A percentile compares a stretch with the other conserved stretches of the same genome.
These are phyloP conservation scores for Hanseniaspora hatyaiensis DNA, from an alignment of 805 yeast species.

Conservation along the genomic window DNA sequence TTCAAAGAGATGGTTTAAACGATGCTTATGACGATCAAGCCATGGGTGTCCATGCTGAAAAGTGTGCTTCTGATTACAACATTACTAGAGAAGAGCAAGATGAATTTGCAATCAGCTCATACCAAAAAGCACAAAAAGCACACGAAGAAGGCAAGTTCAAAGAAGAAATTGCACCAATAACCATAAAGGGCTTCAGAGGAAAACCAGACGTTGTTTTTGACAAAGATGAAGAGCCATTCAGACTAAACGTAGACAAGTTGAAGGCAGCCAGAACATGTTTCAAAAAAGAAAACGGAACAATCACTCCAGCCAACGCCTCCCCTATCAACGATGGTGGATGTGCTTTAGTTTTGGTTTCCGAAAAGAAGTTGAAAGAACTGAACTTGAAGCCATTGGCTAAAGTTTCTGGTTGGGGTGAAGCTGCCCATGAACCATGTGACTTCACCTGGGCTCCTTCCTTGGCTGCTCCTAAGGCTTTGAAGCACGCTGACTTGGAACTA, in stretches of 20 bases:
- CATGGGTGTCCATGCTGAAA: slow-evolving; percentile 97
- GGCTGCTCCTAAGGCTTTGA: slow-evolving; percentile 91
- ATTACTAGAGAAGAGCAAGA: slow-evolving; percentile 76
- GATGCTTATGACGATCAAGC: slow-evolving; percentile 82
- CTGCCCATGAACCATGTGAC: slow-evolving; percentile 88
- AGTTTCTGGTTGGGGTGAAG: slow-evolving; percentile 94
- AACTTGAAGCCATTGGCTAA: slow-evolving; percentile 81
- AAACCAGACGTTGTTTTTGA: slow-evolving; percentile 67
- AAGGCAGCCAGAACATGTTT: slow-evolving; percentile 85
- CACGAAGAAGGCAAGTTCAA: slow-evolving; percentile 69
- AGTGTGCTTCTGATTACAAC: slow-evolving; percentile 74
- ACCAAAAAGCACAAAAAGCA: slow-evolving; percentile 77
- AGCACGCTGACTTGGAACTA: slow-evolving; percentile 59
- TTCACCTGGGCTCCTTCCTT: slow-evolving; percentile 93
- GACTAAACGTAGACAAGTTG: slow-evolving; percentile 66
- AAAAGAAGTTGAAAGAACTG: slow-evolving; percentile 69
- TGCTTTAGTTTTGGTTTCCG: slow-evolving; percentile 81
- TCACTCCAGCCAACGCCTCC: slow-evolving; percentile 95
- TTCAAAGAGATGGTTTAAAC: slow-evolving; percentile 81
- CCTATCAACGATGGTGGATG: slow-evolving; percentile 98
- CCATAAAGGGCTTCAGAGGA: slow-evolving; percentile 80
- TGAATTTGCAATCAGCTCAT: slow-evolving; percentile 77
- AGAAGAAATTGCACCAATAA: slow-evolving; percentile 73
- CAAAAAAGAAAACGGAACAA: slow-evolving; percentile 87
- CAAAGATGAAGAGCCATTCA: slow-evolving; percentile 73